These are phyloP conservation scores for Sanguinoderma infundibulare DNA, from an alignment of 1,284 basidiomycete species.

Conservation along the genomic window DNA sequence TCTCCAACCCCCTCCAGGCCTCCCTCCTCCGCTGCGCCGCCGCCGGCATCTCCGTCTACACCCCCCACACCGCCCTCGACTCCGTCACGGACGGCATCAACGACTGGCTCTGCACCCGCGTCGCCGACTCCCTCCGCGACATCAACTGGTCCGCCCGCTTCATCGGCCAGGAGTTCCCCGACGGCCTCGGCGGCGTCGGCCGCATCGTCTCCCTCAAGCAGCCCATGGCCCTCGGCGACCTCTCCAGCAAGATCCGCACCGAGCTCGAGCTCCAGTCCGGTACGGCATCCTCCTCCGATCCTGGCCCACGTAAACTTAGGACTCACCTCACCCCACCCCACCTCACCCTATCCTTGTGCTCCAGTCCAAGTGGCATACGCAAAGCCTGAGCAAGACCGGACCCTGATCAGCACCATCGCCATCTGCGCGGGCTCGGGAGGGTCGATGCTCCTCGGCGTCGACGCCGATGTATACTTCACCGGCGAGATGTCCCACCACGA, in stretches of 20 bases:
- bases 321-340: neutral
- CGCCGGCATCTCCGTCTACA: slow-evolving; percentile 85
- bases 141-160: slow-evolving; percentile 22
- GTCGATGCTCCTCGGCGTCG: slow-evolving; percentile 68
- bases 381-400: slow-evolving; percentile 39
- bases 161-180: slow-evolving; percentile 30
- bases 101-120: slow-evolving; percentile 63
- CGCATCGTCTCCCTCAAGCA: slow-evolving; percentile 65
- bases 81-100: slow-evolving; percentile 84
- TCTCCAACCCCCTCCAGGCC: slow-evolving; percentile 79
- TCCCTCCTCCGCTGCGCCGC: slow-evolving; percentile 82
- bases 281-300: neutral
- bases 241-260: slow-evolving; percentile 71
- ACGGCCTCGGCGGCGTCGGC: slow-evolving; percentile 61
- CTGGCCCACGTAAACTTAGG: neutral
- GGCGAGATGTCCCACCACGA: slow-evolving; percentile 95
- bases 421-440: slow-evolving; percentile 89
- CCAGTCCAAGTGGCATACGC: slow-evolving; percentile 78
- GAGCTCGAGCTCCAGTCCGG: slow-evolving; percentile 68
- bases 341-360: too few species aligned
- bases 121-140: slow-evolving; percentile 27
- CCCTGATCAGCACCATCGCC: slow-evolving; percentile 56
- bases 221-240: slow-evolving; percentile 59
- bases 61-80: slow-evolving; percentile 89
- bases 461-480: slow-evolving; percentile 86